Base-by-base conservation (phyloP, 352 stramenopile species). In the Globisporangium splendens region DNA sequence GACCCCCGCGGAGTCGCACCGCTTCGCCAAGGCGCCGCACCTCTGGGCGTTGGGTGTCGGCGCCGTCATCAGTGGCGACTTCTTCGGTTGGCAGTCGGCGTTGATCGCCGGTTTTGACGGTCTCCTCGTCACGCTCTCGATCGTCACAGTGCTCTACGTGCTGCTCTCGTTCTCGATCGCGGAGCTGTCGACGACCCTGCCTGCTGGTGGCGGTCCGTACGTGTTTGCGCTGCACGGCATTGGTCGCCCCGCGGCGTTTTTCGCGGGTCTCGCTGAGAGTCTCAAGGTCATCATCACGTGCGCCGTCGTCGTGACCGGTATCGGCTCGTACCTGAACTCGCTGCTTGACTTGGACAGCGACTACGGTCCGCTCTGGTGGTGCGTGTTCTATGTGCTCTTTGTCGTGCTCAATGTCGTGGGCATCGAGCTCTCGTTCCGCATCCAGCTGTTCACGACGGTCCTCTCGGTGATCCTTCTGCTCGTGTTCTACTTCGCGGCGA, bases 241-340 rank as follows among this genome's bases (percentile, higher is more conserved):
- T 22, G 77, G 73, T 6, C 71, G 62, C 12, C 62, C 66, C 24
- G 69, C 73, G 12, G 77, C 77, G 39, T 89, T 86, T 56, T 86
- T 89, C 46, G 79, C 79, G 11, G 79, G 77, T 5, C 61, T 86
- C 43, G 77, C 77, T 8, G 79, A 89, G 55, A 80, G 63, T n/a
- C 72, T 89, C 55, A 88, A 89, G 69, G 79, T 89, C 21, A 59
- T 88, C 18, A 76, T 85, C 51, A 89, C 77, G 10, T 81, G 73
- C 62, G 63, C 75, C 7, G 79, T 88, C 14, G 58, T 89, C 21
- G 71, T 82, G 52, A 80, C 76, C 13, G 79, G 77, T 28, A 89
- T 89, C 49, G 78, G 77, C 51, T 80, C 74, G 61, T 89, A 86
- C 68, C 61, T 88, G 66, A 86, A 79, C 54, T 71, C 85, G 42